Evolutionary conservation across 2,329 filamentous ascomycete species (phyloP).

Genomic region (Xylariaceae sp.): DNA sequence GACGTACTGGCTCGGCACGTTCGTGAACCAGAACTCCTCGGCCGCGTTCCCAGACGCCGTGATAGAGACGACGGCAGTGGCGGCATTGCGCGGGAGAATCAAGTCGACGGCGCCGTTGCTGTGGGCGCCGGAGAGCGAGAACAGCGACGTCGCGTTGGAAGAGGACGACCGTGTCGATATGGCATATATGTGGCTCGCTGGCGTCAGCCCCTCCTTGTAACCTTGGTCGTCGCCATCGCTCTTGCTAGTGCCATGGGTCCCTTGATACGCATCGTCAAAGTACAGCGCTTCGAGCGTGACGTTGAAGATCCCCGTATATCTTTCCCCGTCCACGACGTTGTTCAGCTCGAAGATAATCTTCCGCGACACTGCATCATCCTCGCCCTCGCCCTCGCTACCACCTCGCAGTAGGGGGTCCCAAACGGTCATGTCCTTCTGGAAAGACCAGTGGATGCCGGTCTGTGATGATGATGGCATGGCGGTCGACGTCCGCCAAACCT

Average conservation of each 20-base stretch:
- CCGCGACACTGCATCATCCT: no score
- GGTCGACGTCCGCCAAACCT: constrained; percentile 60
- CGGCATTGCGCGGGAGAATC: constrained; percentile 49
- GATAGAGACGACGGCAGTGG: constrained; percentile 56
- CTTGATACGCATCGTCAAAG: constrained; percentile 34
- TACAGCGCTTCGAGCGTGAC: constrained; percentile 53
- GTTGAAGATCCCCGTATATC: constrained; percentile 55
- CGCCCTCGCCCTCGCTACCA: constrained; percentile 26
- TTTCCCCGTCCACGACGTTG: constrained; percentile 48
- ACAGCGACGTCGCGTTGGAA: constrained; percentile 47
- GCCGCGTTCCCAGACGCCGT: constrained; percentile 58
- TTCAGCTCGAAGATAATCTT: constrained; percentile 59
- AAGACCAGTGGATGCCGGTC: constrained; percentile 48
- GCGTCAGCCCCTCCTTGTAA: constrained; percentile 20
- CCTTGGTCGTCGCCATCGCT: no score
- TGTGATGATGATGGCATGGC: constrained; percentile 54
- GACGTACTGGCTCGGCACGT: constrained; percentile 53
- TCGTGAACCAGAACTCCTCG: constrained; percentile 69
- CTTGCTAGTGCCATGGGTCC: no score
- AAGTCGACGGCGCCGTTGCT: constrained; percentile 45
- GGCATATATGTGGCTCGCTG: constrained; percentile 29
- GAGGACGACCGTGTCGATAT: constrained; percentile 41
- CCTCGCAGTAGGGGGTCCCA: constrained; percentile 47
- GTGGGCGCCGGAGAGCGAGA: constrained; percentile 49
- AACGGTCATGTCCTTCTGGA: constrained; percentile 58